Base-by-base conservation (phyloP, 805 yeast species). In the Kazachstania psychrophila region DNA sequence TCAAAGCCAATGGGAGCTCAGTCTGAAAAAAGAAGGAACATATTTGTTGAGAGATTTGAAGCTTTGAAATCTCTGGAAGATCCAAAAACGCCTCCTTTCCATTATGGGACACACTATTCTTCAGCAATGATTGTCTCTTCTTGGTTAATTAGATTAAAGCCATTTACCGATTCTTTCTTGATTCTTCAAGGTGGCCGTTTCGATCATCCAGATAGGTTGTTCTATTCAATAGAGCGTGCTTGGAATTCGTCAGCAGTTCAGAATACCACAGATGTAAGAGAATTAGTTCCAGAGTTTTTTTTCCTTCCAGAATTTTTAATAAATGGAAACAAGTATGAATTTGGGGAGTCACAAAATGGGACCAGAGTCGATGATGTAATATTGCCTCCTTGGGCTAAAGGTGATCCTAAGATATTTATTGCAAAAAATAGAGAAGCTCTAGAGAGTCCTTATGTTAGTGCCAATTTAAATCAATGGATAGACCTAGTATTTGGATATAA, bases 1-100 rank as follows among this genome's bases (percentile, higher is more conserved):
- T 70, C 84, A 0, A 84, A 82, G 49, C 95, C 95, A 1, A 87
- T 86, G 95, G 96, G 96, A 2, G 94, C 88, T 0, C 96, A 86
- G 54, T 64, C 75, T 2, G 53, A 56, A 2, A 66, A 65, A 2
- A 65, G 95, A 39, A 83, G 77, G 2, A 45, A 51, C 0, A 75
- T 75, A 48, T 86, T 85, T 48, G 61, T 64, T 33, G 92, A 84
- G 38, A 60, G 95, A 36, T 87, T 68, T 48, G 79, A 79, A 15
- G 87, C 94, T 0, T 60, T 84, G 17, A 69, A 64, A 16, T 75
- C 81, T 37, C 62, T 86, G 39, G 48, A 70, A 13, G 87, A 80
- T 44, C 65, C 59, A 0, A 51, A 61, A 5, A 65, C 85, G 0
- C 86, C 87, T 0, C 83, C 95, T 0, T 86, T 86, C 57, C 95